These are phyloP conservation scores for Pneumocystis canis DNA, from an alignment of 1,139 yeast genomes.

Conservation along the genomic window DNA sequence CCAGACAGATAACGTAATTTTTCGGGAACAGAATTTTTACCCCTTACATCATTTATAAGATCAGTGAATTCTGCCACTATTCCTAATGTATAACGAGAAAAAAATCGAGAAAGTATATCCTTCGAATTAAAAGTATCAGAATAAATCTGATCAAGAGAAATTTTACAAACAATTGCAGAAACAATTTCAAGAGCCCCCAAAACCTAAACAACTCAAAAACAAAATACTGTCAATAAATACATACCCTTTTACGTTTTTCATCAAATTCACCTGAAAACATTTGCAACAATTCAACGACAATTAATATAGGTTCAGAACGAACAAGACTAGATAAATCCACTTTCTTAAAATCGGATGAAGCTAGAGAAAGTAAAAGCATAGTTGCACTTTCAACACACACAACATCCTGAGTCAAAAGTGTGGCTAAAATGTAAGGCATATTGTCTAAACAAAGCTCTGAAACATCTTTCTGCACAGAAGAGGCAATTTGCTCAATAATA, in stretches of 20 bases:
- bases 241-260: constrained; percentile 12
- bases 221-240: constrained; percentile 16
- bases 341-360: constrained; percentile 34
- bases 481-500: constrained; percentile 44
- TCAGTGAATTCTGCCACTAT: constrained; percentile 69
- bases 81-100: constrained; percentile 54
- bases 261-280: constrained; percentile 13
- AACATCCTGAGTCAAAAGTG: constrained; percentile 30
- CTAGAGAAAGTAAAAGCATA: constrained; percentile 36
- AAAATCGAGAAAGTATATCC: constrained; percentile 17
- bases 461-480: constrained; percentile 20
- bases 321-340: constrained; percentile 33
- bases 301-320: constrained; percentile 22
- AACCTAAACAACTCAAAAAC: constrained; percentile 4
- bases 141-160: neutral
- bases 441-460: constrained; percentile 23
- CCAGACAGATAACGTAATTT: constrained; percentile 63
- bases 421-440: constrained; percentile 33
- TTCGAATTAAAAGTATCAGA: neutral
- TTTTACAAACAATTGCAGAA: constrained; percentile 1
- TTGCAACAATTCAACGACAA: constrained; percentile 25
- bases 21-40: constrained; percentile 56
- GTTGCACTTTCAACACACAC: constrained; percentile 36
- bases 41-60: constrained; percentile 57
- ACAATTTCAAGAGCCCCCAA: constrained; percentile 1